Conservation (phyloP, 192 early-diverging fungal species). For the Podila verticillata region DNA sequence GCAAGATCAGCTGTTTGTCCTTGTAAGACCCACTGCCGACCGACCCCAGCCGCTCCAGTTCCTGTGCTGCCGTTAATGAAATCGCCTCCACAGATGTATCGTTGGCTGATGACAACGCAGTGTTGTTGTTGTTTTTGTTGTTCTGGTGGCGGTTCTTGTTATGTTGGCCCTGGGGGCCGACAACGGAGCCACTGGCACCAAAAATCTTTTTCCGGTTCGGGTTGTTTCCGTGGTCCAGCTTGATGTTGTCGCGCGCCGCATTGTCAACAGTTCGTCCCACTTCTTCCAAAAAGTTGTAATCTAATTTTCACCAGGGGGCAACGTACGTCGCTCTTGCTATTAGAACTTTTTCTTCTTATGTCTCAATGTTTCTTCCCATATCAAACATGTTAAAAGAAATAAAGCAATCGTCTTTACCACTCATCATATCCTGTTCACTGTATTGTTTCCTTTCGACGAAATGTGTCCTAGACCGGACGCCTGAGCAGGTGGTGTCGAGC, state of each 20-base stretch:
- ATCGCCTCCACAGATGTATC: slow-evolving; percentile 4
- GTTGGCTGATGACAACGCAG: neutral
- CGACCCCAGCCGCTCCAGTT: slow-evolving; percentile 27
- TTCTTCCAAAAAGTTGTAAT: slow-evolving; percentile 78
- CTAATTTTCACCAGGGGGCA: slow-evolving; percentile 41
- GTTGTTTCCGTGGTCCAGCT: slow-evolving; percentile 15
- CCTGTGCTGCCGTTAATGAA: slow-evolving; percentile 29
- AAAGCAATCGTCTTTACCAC: slow-evolving; percentile 55
- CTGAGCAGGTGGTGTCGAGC: slow-evolving; percentile 63
- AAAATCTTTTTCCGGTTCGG: slow-evolving; percentile 26
- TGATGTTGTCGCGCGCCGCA: slow-evolving; percentile 57
- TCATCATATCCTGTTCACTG: slow-evolving; percentile 72
- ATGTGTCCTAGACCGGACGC: slow-evolving; percentile 68
- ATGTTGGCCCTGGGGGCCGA: slow-evolving; percentile 4
- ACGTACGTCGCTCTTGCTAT: too few species aligned
- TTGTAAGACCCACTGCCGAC: slow-evolving; percentile 34
- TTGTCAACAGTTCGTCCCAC: slow-evolving; percentile 61
- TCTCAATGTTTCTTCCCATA: too few species aligned
- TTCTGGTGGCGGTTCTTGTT: slow-evolving; percentile 14
- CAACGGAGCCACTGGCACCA: slow-evolving; percentile 24
- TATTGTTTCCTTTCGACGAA: slow-evolving; percentile 70
- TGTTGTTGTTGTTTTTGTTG: slow-evolving; percentile 2
- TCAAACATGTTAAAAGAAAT: neutral
- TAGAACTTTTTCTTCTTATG: too few species aligned
- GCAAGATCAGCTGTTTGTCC: slow-evolving; percentile 47